Evolutionary conservation across 257 asterid species (phyloP).

Genomic region (Solanum appendiculatum): DNA sequence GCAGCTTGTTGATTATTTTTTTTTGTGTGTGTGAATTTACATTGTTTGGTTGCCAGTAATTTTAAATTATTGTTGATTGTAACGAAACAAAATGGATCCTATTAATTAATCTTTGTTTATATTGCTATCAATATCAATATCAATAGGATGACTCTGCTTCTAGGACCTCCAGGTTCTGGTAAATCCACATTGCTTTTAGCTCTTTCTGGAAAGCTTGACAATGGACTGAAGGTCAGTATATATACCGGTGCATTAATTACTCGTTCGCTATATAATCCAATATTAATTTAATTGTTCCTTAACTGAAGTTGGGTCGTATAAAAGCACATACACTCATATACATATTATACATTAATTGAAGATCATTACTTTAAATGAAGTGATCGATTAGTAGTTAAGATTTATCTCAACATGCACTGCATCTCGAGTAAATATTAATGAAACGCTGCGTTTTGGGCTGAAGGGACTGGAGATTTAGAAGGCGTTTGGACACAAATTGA

Average conservation of each 20-base stretch:
- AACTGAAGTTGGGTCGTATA: neutral
- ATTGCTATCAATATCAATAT: constrained; percentile 15
- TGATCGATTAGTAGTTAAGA: neutral
- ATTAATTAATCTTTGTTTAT: neutral
- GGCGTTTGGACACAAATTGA: neutral
- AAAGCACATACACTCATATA: neutral
- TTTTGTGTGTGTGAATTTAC: neutral
- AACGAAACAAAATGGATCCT: neutral
- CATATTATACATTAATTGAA: neutral
- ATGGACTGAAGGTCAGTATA: constrained; percentile 51
- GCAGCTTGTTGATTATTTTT: neutral
- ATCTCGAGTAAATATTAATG: neutral
- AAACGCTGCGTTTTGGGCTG: neutral
- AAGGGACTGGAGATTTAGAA: neutral
- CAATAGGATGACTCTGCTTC: constrained; percentile 66
- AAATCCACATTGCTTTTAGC: constrained; percentile 70
- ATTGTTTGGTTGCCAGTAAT: neutral
- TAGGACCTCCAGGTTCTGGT: constrained; percentile 95
- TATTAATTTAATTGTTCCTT: neutral
- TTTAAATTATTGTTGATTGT: neutral
- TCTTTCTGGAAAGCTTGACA: constrained; percentile 79
- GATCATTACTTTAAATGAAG: neutral
- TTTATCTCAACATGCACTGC: neutral
- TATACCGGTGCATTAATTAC: neutral
- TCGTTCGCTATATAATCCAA: neutral